Evolutionary conservation across 2,329 filamentous ascomycete species (phyloP).

Genomic region (Hypoxylon sp.): DNA sequence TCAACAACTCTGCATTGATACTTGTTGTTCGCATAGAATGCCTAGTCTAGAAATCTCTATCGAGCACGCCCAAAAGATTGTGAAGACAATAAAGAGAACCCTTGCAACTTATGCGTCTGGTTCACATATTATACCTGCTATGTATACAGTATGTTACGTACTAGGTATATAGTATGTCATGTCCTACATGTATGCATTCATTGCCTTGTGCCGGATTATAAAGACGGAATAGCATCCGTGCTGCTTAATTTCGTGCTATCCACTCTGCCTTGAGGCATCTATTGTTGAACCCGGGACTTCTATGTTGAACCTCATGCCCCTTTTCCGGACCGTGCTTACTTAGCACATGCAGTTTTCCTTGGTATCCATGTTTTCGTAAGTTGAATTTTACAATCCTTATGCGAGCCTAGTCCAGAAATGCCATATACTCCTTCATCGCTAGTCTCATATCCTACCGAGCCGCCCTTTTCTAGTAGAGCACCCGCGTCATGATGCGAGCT

Average conservation of each 20-base stretch:
- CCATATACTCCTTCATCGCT: too few relatives aligned
- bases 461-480: slow-evolving; percentile 48
- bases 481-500: slow-evolving; percentile 50
- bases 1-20: background rate
- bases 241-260: slow-evolving; percentile 18
- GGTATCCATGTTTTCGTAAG: slow-evolving; percentile 25
- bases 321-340: slow-evolving; percentile 25
- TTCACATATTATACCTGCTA: background rate
- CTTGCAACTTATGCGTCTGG: background rate
- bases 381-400: slow-evolving; percentile 32
- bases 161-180: too few relatives aligned
- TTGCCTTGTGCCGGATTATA: background rate
- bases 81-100: background rate
- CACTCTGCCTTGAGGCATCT: slow-evolving; percentile 19
- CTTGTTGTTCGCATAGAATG: too few relatives aligned
- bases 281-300: slow-evolving; percentile 33
- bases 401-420: too few relatives aligned
- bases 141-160: too few relatives aligned
- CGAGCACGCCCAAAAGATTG: too few relatives aligned
- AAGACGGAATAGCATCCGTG: background rate
- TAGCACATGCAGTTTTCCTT: slow-evolving; percentile 19
- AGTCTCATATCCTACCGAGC: too few relatives aligned
- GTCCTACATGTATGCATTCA: slow-evolving; percentile 7
- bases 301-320: slow-evolving; percentile 33
- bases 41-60: background rate